A percentile compares a stretch with the other conserved stretches of the same genome.
phyloP scores from a whole-genome alignment of 352 stramenopile genomes.

The Phytophthora melonis region DNA sequence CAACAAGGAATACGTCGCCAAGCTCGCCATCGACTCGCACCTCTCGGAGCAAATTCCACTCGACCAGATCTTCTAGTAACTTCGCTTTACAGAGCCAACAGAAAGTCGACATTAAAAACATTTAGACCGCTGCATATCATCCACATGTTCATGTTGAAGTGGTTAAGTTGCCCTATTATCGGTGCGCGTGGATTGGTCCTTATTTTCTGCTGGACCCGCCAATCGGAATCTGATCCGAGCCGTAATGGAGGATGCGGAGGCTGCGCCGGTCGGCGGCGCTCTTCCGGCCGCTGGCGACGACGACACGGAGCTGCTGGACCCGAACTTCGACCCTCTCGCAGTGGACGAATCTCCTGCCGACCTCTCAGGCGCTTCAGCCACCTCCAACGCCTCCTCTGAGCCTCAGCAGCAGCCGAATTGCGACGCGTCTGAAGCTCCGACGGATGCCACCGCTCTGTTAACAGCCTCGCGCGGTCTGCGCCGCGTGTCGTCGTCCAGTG shows the following conservation, averaged over 20 bases:
- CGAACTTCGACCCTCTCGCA: conserved; percentile 15
- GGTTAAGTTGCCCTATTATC: not conserved
- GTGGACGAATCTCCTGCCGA: conserved; percentile 3
- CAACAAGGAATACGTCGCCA: conserved; percentile 85
- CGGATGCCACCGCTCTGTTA: conserved; percentile 14
- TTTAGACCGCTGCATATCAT: not conserved
- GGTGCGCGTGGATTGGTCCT: not conserved
- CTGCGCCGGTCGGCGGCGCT: not conserved
- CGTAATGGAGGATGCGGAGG: conserved; percentile 28
- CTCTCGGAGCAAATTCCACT: conserved; percentile 68
- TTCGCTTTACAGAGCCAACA: no score
- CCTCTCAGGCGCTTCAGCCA: not conserved
- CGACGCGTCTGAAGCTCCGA: conserved; percentile 29
- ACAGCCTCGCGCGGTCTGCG: conserved; percentile 19
- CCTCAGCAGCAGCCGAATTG: conserved; percentile 44
- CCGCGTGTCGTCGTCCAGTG: conserved; percentile 26
- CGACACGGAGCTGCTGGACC: not conserved
- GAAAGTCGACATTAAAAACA: not conserved
- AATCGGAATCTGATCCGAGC: not conserved
- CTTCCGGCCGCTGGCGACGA: conserved; percentile 5
- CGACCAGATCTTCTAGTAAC: conserved; percentile 66
- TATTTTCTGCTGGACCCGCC: not conserved
- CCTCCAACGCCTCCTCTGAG: not conserved
- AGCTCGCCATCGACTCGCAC: conserved; percentile 81
- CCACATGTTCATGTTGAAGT: not conserved